Evolutionary conservation across 106 monocot genomes (phyloP), one percentile per base, ranked within the genome.

Genomic region (Narthecium ossifragum): DNA sequence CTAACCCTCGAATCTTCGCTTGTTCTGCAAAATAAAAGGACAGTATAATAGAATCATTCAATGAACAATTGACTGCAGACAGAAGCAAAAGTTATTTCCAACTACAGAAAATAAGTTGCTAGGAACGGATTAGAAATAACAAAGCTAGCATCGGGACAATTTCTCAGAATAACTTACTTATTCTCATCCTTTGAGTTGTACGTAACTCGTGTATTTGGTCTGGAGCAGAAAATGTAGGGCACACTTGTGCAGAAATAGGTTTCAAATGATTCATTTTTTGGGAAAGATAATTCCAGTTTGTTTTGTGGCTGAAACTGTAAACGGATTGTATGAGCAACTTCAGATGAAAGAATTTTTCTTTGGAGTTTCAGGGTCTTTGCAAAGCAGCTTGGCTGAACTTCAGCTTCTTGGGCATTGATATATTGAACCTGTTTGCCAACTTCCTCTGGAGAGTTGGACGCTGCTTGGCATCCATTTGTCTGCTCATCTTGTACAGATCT

Each of bases 301-400:
- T 66, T 56, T 21, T 73, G 70, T 31, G 70, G 73, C 31, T 65
- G 70, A 8, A 76, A 52, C 49, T 57, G 67, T 39, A 79, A 64
- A 62, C 78, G 79, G 31, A 90, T 72, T 32, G 67, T 68, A 34
- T 59, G 64, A 62, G 71, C 54, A 70, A 62, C 47, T 59, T 82
- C 67, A 18, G 69, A 52, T n/a, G 75, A 70, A 41, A 78, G 67
- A 2, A 74, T 37, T 57, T 58, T 90, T 60, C 59, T 80, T 46
- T 67, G 85, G 55, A 82, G 66, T 32, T 74, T 78, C 24, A 83
- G 26, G 13, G 73, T 63, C 71, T 64, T 79, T 14, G 85, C 45
- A 66, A 94, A 94, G 65, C 93, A 94, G 36, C 60, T 80, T 14
- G 85, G 71, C 28, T 75, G 85, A 49, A 59, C 52, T 49, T 73